Base-by-base conservation (phyloP, 768 basidiomycete species). In the Rhodotorula kratochvilovae region DNA sequence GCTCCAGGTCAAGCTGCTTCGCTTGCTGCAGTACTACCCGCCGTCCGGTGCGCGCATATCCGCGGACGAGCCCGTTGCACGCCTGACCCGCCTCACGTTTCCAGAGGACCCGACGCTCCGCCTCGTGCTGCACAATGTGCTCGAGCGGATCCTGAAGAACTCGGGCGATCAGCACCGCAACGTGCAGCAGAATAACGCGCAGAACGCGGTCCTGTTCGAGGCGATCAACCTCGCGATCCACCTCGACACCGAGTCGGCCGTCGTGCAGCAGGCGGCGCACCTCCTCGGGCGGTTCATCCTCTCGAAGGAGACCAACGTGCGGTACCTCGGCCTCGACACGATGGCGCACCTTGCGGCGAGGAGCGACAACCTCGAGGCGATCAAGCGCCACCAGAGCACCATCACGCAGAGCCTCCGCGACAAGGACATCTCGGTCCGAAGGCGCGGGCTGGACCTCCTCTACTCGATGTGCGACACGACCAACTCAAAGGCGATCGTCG, bases 401-500 rank as follows among this genome's bases (percentile, higher is more conserved):
- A 97, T 99, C 80, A 95, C 97, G 68, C 82, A 91, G 46, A 92
- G 91, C 16, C 85, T 99, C 29, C 88, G 94, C 51, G 96, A 99
- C 83, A 92, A 94, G 78, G 96, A 99, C 79, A 96, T 99, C 71
- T 94, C 92, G 33, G 94, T 99, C 57, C 87, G 96, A 45, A 84
- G 96, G 65, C 86, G 96, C 61, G 96, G 93, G 19, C 84, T 99
- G 69, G 96, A 99, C 81, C 84, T 99, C 62, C 85, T 99, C 16
- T 98, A 98, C 82, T 95, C 92, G 82, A 99, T 99, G 96, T 98
- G 96, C 81, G 96, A 99, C 79, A 85, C 89, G n/a, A 89, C 91
- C 78, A 99, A 97, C 81, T 91, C 95, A 11, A 93, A 96, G 79
- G 83, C 91, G 72, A 93, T 98, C 77, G 96, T 99, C 45, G 94